Evolutionary conservation across 2,329 filamentous ascomycete genomes (phyloP).

Genomic region (Nothomitra cinnamomea): DNA sequence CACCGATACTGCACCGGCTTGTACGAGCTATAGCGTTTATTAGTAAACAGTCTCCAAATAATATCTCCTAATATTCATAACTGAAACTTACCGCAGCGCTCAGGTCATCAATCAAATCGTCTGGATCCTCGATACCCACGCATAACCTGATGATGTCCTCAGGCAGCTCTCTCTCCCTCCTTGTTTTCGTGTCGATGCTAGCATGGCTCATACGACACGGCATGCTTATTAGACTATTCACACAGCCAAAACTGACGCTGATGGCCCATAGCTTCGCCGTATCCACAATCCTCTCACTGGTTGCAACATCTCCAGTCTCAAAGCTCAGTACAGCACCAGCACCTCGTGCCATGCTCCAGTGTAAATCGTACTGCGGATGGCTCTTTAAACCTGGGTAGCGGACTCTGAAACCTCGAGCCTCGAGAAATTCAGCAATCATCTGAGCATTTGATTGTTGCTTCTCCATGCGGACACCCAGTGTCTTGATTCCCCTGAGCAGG

Average conservation of each 20-base stretch:
- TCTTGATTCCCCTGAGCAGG: slow-evolving; percentile 90
- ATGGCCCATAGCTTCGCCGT: slow-evolving; percentile 85
- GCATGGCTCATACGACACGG: slow-evolving; percentile 99
- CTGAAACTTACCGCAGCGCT: slow-evolving; percentile 62
- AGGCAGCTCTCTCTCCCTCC: slow-evolving; percentile 76
- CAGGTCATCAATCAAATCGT: slow-evolving; percentile 86
- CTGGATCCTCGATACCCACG: slow-evolving; percentile 85
- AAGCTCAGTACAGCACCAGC: slow-evolving; percentile 91
- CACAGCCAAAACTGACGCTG: slow-evolving; percentile 92
- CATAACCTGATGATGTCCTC: slow-evolving; percentile 94
- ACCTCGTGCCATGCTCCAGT: slow-evolving; percentile 88
- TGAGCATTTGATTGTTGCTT: slow-evolving; percentile 92
- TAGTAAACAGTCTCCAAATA: slow-evolving; percentile 6
- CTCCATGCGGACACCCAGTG: slow-evolving; percentile 93
- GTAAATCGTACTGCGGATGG: slow-evolving; percentile 90
- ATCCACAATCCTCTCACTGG: slow-evolving; percentile 90
- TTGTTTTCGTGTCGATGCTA: slow-evolving; percentile 89
- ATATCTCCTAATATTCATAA: neutral
- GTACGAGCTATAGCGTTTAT: slow-evolving; percentile 47
- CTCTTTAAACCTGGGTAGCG: slow-evolving; percentile 87
- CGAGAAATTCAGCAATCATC: slow-evolving; percentile 80
- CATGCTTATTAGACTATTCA: slow-evolving; percentile 98
- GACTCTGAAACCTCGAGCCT: slow-evolving; percentile 80
- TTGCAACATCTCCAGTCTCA: slow-evolving; percentile 70
- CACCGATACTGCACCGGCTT: slow-evolving; percentile 83